Evolutionary conservation across 306 rosid genomes (phyloP), one percentile per base, ranked within the genome.

Genomic region (Phaseolus lunatus): DNA sequence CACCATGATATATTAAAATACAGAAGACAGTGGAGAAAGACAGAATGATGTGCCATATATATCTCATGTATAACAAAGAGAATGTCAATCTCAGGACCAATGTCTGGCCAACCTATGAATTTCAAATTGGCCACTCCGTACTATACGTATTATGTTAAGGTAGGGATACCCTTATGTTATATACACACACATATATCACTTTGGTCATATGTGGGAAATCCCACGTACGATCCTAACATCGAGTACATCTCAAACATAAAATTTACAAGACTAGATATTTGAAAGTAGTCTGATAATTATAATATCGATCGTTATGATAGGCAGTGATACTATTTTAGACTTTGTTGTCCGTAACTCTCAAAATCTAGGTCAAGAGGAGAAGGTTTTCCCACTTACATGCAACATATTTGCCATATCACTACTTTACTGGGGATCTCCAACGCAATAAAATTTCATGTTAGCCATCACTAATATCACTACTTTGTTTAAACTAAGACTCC

Each of bases 1-100:
- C 27, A 33, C 59, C 66, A 83, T 48, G 72, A 80, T n/a, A 50
- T 18, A 18, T 53, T 47, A 75, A 35, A 70, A 27, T 59, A 69
- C 44, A 71, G 61, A 19, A 47, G 39, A 43, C 29, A 65, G 58
- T 10, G 13, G 72, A 33, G 59, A 56, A 49, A 48, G 48, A 33
- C 45, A 49, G 78, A 76, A 76, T 10, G 22, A 50, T 13, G 47
- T 44, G 70, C 47, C 1, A 31, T 31, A 5, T 31, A 7, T 31
- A 31, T 31, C 6, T 1, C 35, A 11, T 56, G 48, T 64, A 57
- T 31, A 79, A 41, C 7, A n/a, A 43, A 52, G 80, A 76, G 31
- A 20, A 82, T 78, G 24, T 11, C 37, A 57, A 31, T 61, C 78
- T 69, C 48, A 23, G 56, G 13, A 10, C 20, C 53, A 61, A 62